Base-by-base conservation (phyloP, 257 asterid genomes). In the Leptodermis oblonga region DNA sequence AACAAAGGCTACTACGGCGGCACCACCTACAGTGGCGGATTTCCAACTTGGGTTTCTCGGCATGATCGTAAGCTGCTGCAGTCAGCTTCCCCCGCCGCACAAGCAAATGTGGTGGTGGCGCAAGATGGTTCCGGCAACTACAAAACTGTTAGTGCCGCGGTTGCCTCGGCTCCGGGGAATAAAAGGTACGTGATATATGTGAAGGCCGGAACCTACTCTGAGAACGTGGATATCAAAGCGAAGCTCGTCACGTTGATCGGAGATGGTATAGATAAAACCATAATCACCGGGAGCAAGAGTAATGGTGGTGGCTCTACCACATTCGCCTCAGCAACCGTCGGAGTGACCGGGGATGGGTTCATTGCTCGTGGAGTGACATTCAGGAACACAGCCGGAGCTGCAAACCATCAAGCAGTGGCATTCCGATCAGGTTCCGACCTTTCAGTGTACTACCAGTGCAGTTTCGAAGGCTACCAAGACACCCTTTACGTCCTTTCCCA, bases 381-480 rank as follows among this genome's bases (percentile, higher is more conserved):
- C 67, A 48, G 89, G 34, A 92, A 89, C 88, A 92, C 97, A 1
- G 96, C 96, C 10, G 96, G 96, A 0, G 78, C 96, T 0, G 2
- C 20, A 0, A 85, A 83, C 62, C 86, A 82, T 76, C 96, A 87
- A 46, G 96, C 96, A 0, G 96, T 92, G 14, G 96, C 98, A 13
- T 74, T 92, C 1, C 86, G 94, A 7, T 87, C 90, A 8, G 95
- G 92, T 34, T 81, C 98, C 26, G 98, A 92, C 45, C 85, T 76
- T 22, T 89, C 98, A 2, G 92, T 87, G 0, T 86, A 85, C 68
- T 92, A 85, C 73, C 83, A 74, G 8, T 92, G 98, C 71, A 86
- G 96, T 42, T 86, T 92, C 55, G 96, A 89, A 66, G 96, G 96
- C 0, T 87, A 92, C 61, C 98, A 92, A 71, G 98, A 92, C 77